Conservation (phyloP, 371 early-diverging fungal genomes). For the Mortierella sp. region DNA sequence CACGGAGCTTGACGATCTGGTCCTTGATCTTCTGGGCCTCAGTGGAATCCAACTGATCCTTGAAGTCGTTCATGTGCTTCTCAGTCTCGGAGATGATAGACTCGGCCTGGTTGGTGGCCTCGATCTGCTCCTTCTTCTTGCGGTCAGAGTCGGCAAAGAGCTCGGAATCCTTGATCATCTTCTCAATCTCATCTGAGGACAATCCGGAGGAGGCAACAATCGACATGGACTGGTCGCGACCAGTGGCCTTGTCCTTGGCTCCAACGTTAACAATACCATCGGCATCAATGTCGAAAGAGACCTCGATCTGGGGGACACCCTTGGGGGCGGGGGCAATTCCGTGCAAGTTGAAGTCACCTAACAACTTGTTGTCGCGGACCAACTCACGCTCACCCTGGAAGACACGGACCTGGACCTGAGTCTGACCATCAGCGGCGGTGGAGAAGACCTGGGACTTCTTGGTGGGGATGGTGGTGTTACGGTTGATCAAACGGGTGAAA, state of each 20-base stretch:
- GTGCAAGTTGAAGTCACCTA: slow-evolving; percentile 97
- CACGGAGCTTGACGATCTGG: slow-evolving; percentile 84
- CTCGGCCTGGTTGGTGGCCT: slow-evolving; percentile 95
- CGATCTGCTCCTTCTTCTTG: slow-evolving; percentile 93
- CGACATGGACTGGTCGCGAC: slow-evolving; percentile 95
- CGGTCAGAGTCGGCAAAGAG: slow-evolving; percentile 93
- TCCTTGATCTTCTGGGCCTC: slow-evolving; percentile 87
- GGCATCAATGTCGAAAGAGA: slow-evolving; percentile 99
- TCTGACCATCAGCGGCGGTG: slow-evolving; percentile 99
- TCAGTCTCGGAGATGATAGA: slow-evolving; percentile 92
- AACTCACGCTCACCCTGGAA: slow-evolving; percentile 99
- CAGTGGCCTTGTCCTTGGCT: slow-evolving; percentile 98
- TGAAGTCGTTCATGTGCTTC: slow-evolving; percentile 94
- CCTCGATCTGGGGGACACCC: slow-evolving; percentile 95
- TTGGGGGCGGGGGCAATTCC: slow-evolving; percentile 93
- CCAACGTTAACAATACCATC: slow-evolving; percentile 99
- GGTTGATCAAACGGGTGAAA: slow-evolving; percentile 97
- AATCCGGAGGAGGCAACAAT: slow-evolving; percentile 98
- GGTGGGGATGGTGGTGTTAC: slow-evolving; percentile 99
- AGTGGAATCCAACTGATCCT: slow-evolving; percentile 89
- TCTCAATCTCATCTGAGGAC: slow-evolving; percentile 95
- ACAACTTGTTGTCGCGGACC: slow-evolving; percentile 96
- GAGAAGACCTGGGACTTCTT: slow-evolving; percentile 99
- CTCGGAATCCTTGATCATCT: slow-evolving; percentile 96
- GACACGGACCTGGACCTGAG: slow-evolving; percentile 97